Conservation (phyloP, 192 early-diverging fungal genomes). For the Linnemannia elongata region DNA sequence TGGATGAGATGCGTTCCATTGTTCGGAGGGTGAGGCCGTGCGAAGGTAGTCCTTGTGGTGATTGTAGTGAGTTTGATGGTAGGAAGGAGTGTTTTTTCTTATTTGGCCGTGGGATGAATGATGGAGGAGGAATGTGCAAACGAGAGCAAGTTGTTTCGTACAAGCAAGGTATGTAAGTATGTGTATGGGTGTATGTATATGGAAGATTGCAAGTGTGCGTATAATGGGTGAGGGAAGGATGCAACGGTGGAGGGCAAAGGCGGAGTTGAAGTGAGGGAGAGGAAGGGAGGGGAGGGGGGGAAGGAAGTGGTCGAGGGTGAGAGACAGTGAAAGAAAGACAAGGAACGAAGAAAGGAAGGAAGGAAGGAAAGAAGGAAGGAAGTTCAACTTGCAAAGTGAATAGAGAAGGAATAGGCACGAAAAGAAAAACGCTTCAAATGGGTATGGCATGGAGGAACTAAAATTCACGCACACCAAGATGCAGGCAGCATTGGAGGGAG, state of each 20-base stretch:
- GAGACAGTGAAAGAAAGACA: not conserved
- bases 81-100: not conserved
- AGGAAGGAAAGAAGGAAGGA: not conserved
- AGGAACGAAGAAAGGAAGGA: not conserved
- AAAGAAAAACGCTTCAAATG: not conserved
- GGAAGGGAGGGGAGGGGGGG: not conserved
- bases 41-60: not conserved
- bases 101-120: not conserved
- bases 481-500: no score
- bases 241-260: conserved; percentile 1
- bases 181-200: not conserved
- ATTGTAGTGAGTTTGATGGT: not conserved
- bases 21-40: not conserved
- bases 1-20: conserved; percentile 53
- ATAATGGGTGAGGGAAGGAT: not conserved
- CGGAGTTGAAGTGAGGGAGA: conserved; percentile 3
- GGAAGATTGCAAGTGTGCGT: not conserved
- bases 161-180: not conserved
- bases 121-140: not conserved
- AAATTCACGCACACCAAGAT: no score
- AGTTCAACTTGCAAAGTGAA: not conserved
- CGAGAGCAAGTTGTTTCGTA: not conserved
- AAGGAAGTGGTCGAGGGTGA: not conserved
- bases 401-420: not conserved
- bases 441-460: no score